Evolutionary conservation across 352 stramenopile species (phyloP).

Genomic region (Globisporangium spiculum): DNA sequence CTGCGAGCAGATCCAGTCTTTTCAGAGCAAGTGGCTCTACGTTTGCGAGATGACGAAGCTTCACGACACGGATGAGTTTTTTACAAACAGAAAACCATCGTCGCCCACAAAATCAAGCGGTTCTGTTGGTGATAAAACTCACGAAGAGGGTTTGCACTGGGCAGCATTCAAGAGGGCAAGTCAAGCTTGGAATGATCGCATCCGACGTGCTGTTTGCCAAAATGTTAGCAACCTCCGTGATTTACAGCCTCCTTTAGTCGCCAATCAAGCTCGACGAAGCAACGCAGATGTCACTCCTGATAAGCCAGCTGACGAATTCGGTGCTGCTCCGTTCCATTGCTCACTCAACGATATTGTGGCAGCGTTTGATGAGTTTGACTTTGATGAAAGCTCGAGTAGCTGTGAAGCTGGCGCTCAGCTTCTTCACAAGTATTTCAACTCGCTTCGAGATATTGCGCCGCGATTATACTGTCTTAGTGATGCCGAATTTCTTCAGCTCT

Average conservation of each 20-base stretch:
- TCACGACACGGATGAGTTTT: constrained; percentile 63
- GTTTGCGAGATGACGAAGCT: constrained; percentile 48
- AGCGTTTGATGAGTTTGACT: constrained; percentile 61
- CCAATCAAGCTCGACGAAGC: neutral
- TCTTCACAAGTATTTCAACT: constrained; percentile 36
- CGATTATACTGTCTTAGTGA: constrained; percentile 44
- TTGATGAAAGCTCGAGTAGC: constrained; percentile 29
- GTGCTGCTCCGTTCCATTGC: constrained; percentile 20
- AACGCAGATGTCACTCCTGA: neutral
- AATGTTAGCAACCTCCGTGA: neutral
- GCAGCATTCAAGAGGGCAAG: constrained; percentile 15
- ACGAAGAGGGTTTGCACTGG: constrained; percentile 19
- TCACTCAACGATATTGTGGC: constrained; percentile 37
- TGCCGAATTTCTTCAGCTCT: constrained; percentile 30
- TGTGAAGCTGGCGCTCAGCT: constrained; percentile 43
- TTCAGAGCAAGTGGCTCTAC: constrained; percentile 44
- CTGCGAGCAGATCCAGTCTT: constrained; percentile 36
- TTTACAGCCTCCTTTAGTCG: neutral
- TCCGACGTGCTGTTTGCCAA: constrained; percentile 13
- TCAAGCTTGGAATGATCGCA: constrained; percentile 11
- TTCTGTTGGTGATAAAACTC: constrained; percentile 3
- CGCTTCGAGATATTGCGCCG: constrained; percentile 34
- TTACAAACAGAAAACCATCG: constrained; percentile 20
- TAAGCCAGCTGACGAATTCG: constrained; percentile 7
- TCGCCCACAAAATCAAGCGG: constrained; percentile 14